These are phyloP conservation scores for Endocarpon pusillum DNA, from an alignment of 495 filamentous ascomycete genomes.

Conservation along the genomic window DNA sequence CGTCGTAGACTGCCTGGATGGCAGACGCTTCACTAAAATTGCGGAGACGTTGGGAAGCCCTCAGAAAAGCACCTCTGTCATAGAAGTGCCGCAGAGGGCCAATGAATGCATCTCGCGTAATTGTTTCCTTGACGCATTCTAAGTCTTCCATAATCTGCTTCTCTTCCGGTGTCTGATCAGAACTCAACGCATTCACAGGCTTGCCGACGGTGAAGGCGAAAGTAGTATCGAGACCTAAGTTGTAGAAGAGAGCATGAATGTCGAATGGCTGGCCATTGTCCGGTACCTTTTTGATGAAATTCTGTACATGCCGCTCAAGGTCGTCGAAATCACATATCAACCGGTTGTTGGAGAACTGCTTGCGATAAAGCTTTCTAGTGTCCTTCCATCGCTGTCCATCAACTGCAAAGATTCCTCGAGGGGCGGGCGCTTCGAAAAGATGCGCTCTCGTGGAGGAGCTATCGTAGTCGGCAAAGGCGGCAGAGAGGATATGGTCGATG, in stretches of 20 bases:
- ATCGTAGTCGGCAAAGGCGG: slow-evolving; percentile 8
- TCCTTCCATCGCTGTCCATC: slow-evolving; percentile 9
- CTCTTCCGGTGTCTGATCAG: slow-evolving; percentile 4
- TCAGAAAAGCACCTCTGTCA: neutral
- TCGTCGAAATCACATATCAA: slow-evolving; percentile 4
- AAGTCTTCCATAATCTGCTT: slow-evolving; percentile 8
- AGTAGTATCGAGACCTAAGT: slow-evolving; percentile 8
- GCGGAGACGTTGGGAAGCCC: neutral
- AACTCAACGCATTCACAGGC: slow-evolving; percentile 6
- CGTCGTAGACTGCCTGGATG: slow-evolving; percentile 6
- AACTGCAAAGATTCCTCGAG: slow-evolving; percentile 11
- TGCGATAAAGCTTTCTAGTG: slow-evolving; percentile 5
- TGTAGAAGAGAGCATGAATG: slow-evolving; percentile 4
- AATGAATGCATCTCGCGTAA: slow-evolving; percentile 5
- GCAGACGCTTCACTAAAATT: neutral
- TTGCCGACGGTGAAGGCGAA: slow-evolving; percentile 7
- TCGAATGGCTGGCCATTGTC: slow-evolving; percentile 3
- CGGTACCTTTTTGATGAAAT: slow-evolving; percentile 2
- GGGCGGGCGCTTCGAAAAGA: slow-evolving; percentile 8
- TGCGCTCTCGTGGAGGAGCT: slow-evolving; percentile 7
- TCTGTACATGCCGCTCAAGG: slow-evolving; percentile 8
- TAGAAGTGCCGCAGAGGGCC: slow-evolving; percentile 3
- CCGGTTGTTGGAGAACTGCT: slow-evolving; percentile 6
- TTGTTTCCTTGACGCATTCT: slow-evolving; percentile 4
- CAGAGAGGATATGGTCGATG: slow-evolving; percentile 8